Evolutionary conservation across 139 green algal genomes (phyloP), one percentile per base, ranked within the genome.

Genomic region (Coccomyxa sp.): DNA sequence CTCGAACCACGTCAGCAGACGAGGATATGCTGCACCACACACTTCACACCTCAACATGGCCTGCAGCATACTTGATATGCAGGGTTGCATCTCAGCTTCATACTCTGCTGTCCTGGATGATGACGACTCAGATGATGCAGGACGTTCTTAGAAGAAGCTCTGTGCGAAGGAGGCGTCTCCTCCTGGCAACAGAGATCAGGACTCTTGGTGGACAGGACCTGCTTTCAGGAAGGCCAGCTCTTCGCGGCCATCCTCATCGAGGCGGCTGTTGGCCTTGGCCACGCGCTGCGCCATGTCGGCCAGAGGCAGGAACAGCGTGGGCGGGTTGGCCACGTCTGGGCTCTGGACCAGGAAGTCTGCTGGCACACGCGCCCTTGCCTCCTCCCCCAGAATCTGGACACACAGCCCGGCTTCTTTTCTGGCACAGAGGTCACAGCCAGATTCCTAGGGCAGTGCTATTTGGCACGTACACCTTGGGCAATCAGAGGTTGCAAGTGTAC

Each of bases 331-430:
- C 33, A 93, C 86, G 36, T 75, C 70, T 7, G 95, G 90, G 39
- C 91, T 74, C 86, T 98, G 95, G 55, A 89, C 75, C n/a, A 98
- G 77, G 77, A 98, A 98, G 84, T 98, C 95, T 6, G 72, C 81
- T 0, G 95, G 95, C 24, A 98, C 95, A 18, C 93, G 82, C 0
- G 83, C 58, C 2, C 81, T 69, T 0, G 93, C 93, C 82, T 97
- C 93, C 39, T 82, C 81, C 29, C 93, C 93, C 73, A 96, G 79
- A 27, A 97, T 97, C 85, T 96, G 90, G 18, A 18, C 50, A 64
- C 50, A 64, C 50, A 64, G 22, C 14, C 5, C 18, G 18, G 27
- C 5, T 64, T 64, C 27, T 64, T 7, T 12, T 64, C 4, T 64
- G 50, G 50, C 18, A 64, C n/a, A n/a, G n/a, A n/a, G n/a, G n/a